Conservation (phyloP, 768 basidiomycete species). For the Trametes cubensis region DNA sequence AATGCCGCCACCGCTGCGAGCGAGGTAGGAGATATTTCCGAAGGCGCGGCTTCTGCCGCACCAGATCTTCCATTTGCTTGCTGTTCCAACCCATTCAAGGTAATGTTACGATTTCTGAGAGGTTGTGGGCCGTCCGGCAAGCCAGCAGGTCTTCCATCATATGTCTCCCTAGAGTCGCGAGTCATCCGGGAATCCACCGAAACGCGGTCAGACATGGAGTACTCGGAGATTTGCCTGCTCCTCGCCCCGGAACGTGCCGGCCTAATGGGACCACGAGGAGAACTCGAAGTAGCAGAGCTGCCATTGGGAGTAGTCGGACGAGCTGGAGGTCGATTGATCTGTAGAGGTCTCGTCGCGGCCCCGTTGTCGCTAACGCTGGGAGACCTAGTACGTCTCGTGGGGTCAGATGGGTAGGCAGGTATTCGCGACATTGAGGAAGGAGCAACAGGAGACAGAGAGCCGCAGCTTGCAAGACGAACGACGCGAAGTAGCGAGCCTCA, state of each 20-base stretch:
- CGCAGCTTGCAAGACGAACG: neutral
- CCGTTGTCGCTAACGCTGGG: constrained; percentile 39
- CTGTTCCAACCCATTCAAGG: constrained; percentile 7
- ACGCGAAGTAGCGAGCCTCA: neutral
- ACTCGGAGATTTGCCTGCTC: constrained; percentile 53
- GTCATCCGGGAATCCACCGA: constrained; percentile 47
- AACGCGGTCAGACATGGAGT: constrained; percentile 52
- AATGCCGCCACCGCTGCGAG: constrained; percentile 69
- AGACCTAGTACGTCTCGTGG: constrained; percentile 51
- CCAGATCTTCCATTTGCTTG: constrained; percentile 16
- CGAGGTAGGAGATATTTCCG: constrained; percentile 32
- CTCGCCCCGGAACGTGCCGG: constrained; percentile 72
- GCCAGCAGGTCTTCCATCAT: constrained; percentile 48
- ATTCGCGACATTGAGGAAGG: constrained; percentile 25
- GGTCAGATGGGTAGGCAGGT: constrained; percentile 21
- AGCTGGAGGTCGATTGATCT: constrained; percentile 59
- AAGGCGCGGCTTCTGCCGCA: constrained; percentile 2
- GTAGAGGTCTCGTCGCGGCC: constrained; percentile 52
- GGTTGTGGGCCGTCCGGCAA: constrained; percentile 19
- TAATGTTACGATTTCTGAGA: constrained; percentile 7
- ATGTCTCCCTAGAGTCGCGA: constrained; percentile 31
- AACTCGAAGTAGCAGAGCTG: constrained; percentile 39
- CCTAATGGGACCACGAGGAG: constrained; percentile 53
- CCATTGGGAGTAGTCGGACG: constrained; percentile 55
- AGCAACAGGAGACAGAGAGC: neutral